A percentile compares a stretch with the other conserved stretches of the same genome.
Evolutionary conservation across 306 rosid genomes (phyloP).

Genomic region (Trifolium fragiferum): DNA sequence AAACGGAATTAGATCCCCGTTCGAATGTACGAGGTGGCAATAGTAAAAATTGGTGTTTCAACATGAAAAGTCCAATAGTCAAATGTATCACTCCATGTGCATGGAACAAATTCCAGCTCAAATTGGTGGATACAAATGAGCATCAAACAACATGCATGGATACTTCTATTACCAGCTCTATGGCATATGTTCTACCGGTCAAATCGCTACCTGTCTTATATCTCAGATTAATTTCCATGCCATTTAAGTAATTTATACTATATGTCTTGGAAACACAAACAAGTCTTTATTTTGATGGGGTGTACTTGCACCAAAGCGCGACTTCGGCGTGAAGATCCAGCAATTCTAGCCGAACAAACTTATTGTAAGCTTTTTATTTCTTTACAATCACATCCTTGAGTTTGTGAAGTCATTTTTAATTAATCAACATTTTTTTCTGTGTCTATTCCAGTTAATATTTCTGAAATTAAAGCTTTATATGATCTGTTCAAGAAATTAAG

Average conservation of each 20-base stretch:
- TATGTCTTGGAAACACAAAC: not conserved
- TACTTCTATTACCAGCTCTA: not conserved
- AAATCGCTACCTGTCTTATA: not conserved
- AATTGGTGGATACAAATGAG: conserved; percentile 22
- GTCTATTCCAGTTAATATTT: conserved; percentile 47
- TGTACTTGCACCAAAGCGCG: conserved; percentile 51
- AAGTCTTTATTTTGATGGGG: conserved; percentile 41
- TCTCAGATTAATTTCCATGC: not conserved
- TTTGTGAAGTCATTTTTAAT: not conserved
- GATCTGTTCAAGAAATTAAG: conserved; percentile 62
- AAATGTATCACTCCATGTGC: not conserved
- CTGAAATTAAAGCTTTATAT: conserved; percentile 54
- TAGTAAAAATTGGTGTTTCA: not conserved
- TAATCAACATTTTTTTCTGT: not conserved
- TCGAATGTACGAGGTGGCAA: not conserved
- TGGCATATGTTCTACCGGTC: not conserved
- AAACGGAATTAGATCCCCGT: conserved; percentile 40
- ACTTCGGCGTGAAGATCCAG: conserved; percentile 44
- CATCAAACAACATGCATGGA: not conserved
- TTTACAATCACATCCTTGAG: not conserved
- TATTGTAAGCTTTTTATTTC: conserved; percentile 46
- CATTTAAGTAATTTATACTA: not conserved
- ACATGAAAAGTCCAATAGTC: not conserved
- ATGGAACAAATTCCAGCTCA: conserved; percentile 35
- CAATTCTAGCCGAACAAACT: conserved; percentile 60